Conservation (phyloP, 2,329 filamentous ascomycete species). For the Sporothrix schenckii region DNA sequence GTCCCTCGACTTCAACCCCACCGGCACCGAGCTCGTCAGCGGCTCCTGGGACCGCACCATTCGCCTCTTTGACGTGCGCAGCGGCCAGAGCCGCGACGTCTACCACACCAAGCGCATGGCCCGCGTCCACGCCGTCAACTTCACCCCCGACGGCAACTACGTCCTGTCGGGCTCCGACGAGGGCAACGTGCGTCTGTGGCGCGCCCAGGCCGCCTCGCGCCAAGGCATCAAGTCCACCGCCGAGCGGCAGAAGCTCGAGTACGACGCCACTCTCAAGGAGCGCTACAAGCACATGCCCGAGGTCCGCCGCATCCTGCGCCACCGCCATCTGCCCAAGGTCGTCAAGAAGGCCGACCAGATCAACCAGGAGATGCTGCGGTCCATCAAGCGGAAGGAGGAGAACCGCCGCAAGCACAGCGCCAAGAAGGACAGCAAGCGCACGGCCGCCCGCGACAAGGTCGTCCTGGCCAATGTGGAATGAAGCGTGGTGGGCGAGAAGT, state of each 20-base stretch:
- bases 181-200: constrained; percentile 84
- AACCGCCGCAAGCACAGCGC: constrained; percentile 90
- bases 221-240: constrained; percentile 83
- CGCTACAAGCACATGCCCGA: constrained; percentile 96
- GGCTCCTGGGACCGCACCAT: constrained; percentile 88
- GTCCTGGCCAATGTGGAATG: constrained; percentile 68
- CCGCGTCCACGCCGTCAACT: constrained; percentile 62
- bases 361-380: constrained; percentile 83
- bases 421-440: constrained; percentile 69
- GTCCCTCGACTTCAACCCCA: constrained; percentile 94
- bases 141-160: constrained; percentile 84
- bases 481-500: neutral
- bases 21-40: constrained; percentile 88
- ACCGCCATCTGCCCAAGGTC: constrained; percentile 87
- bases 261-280: constrained; percentile 81
- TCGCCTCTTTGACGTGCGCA: constrained; percentile 77
- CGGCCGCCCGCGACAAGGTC: constrained; percentile 79
- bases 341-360: constrained; percentile 97
- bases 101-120: constrained; percentile 99
- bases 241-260: constrained; percentile 86
- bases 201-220: constrained; percentile 79
- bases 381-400: constrained; percentile 88
- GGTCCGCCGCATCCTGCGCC: constrained; percentile 83
- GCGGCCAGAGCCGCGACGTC: constrained; percentile 85
- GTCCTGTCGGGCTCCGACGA: constrained; percentile 90